phyloP scores from a whole-genome alignment of 805 yeast species.

The Ogataea thermomethanolica region DNA sequence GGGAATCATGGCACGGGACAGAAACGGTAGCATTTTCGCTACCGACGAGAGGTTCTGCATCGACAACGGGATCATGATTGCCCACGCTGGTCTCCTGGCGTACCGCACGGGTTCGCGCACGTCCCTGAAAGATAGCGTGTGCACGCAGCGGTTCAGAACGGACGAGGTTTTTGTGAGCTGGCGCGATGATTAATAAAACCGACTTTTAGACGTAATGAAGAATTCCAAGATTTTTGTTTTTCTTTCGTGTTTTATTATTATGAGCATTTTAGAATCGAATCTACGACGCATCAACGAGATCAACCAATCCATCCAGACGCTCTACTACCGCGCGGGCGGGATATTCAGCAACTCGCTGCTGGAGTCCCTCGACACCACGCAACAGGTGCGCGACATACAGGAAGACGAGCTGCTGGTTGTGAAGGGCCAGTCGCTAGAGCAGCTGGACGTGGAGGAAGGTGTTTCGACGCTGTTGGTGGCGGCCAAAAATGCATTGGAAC shows the following conservation, averaged over 20 bases:
- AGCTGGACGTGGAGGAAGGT: slow-evolving; percentile 22
- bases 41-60: slow-evolving; percentile 97
- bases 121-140: slow-evolving; percentile 65
- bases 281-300: slow-evolving; percentile 16
- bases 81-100: slow-evolving; percentile 91
- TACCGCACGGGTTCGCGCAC: slow-evolving; percentile 71
- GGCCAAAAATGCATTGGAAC: slow-evolving; percentile 7
- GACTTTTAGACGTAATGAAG: not conserved
- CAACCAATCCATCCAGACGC: slow-evolving; percentile 21
- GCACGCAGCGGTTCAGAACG: slow-evolving; percentile 91
- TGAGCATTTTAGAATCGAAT: slow-evolving; percentile 18
- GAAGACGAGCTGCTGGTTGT: slow-evolving; percentile 19
- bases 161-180: slow-evolving; percentile 89
- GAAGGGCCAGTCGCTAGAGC: slow-evolving; percentile 18
- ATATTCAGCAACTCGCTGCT: slow-evolving; percentile 24
- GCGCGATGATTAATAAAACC: slow-evolving; percentile 56
- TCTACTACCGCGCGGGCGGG: slow-evolving; percentile 21
- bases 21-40: slow-evolving; percentile 87
- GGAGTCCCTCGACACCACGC: slow-evolving; percentile 20
- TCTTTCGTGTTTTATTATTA: slow-evolving; percentile 1
- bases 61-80: slow-evolving; percentile 98
- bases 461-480: slow-evolving; percentile 1
- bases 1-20: slow-evolving; percentile 87
- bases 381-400: slow-evolving; percentile 24
- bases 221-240: not conserved